Evolutionary conservation across 169 alveolate genomes (phyloP).

Genomic region (Babesia gibsoni): DNA sequence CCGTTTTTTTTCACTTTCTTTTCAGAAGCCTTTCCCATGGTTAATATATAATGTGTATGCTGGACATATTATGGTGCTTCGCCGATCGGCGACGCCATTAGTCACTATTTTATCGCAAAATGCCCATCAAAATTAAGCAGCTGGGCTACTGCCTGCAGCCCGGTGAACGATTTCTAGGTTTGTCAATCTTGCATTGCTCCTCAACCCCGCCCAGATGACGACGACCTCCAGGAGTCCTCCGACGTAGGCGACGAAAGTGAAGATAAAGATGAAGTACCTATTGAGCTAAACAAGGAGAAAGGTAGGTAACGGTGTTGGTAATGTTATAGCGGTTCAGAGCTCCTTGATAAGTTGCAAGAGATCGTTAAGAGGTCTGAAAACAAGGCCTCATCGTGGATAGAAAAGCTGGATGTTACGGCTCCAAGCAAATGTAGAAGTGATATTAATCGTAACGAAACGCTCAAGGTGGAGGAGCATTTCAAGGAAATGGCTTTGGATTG

Average conservation of each 20-base stretch:
- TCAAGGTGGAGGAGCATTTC: slow-evolving; percentile 45
- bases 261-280: background rate
- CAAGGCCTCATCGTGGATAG: slow-evolving; percentile 47
- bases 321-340: background rate
- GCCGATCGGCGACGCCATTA: slow-evolving; percentile 12
- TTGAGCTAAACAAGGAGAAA: background rate
- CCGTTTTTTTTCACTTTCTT: slow-evolving; percentile 14
- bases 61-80: background rate
- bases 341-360: slow-evolving; percentile 23
- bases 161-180: slow-evolving; percentile 53
- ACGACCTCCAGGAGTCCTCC: background rate
- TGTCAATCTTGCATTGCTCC: background rate
- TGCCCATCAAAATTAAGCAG: slow-evolving; percentile 45
- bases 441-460: slow-evolving; percentile 16
- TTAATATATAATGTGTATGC: background rate
- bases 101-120: slow-evolving; percentile 19
- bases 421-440: background rate
- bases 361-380: slow-evolving; percentile 1
- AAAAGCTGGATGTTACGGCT: slow-evolving; percentile 14
- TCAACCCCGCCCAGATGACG: background rate
- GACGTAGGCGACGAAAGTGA: slow-evolving; percentile 15
- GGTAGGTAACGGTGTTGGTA: background rate
- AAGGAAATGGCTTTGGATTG: slow-evolving; percentile 41
- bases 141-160: slow-evolving; percentile 53
- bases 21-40: background rate